Evolutionary conservation across 257 asterid species (phyloP), one percentile per base, ranked within the genome.

Genomic region (Fraxinus quadrangulata): DNA sequence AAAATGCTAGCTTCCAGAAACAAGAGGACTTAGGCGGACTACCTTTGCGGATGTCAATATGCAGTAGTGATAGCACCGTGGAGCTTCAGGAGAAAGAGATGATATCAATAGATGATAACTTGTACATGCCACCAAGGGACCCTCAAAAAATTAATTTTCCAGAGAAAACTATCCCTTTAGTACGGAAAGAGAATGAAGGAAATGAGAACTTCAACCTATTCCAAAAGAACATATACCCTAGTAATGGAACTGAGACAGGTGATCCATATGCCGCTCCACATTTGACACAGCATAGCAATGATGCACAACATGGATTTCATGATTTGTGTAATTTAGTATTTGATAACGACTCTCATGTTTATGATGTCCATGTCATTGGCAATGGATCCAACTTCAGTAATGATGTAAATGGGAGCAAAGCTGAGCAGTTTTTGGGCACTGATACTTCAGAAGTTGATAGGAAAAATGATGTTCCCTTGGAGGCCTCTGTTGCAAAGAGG

Each of bases 51-150:
- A 17, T 30, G 34, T 63, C 85, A 67, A 11, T 30, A 39, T 66
- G 66, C 66, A 24, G 61, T 73, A 76, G 63, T 70, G 80, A 37
- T 74, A 82, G 71, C 33, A 72, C 68, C 9, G 45, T 67, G 75
- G 81, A 79, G 26, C 80, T 82, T 76, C 89, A 85, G 80, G 96
- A 88, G 77, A 90, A 86, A 77, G 89, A 85, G 90, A 84, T 91
- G 74, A 63, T 87, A 83, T 84, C 85, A 40, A 30, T 61, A 19
- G 83, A 78, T 75, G 75, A 76, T 47, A 73, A 72, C 82, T 67
- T 77, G 33, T 73, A 76, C 79, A 36, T 71, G 56, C 78, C 80
- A n/a, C 74, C 83, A 24, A 77, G 40, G 23, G 30, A 24, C 74
- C 80, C 85, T 24, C 71, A 79, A 72, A 87, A 83, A 75, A 36